A percentile compares a stretch with the other conserved stretches of the same genome.
Conservation (phyloP, 345 rosid species). For the Erysimum cheiranthoides region DNA sequence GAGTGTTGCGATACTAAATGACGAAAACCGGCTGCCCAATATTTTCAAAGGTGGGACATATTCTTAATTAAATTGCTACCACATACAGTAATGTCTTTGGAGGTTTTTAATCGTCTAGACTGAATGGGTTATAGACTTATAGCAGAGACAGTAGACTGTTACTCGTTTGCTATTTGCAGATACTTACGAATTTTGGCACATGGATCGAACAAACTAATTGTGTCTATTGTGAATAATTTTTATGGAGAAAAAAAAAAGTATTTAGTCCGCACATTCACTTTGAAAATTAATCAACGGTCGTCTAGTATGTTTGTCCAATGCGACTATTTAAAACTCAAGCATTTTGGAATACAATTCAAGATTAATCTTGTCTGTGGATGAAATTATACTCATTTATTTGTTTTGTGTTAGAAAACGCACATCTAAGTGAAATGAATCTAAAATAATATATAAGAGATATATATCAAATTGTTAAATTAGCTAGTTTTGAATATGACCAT, state of each 20-base stretch:
- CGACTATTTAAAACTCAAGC: not conserved
- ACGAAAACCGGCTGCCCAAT: not conserved
- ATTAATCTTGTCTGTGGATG: too few species aligned
- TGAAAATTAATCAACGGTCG: not conserved
- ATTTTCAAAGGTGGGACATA: not conserved
- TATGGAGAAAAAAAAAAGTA: not conserved
- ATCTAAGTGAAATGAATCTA: not conserved
- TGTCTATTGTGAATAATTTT: not conserved
- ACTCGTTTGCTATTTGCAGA: not conserved
- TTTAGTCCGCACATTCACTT: not conserved
- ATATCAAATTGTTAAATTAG: too few species aligned
- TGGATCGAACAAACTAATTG: not conserved
- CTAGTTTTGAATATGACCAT: too few species aligned
- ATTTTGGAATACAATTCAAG: too few species aligned
- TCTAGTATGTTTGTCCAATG: not conserved
- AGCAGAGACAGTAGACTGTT: not conserved
- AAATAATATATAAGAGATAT: too few species aligned
- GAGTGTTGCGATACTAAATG: conserved; percentile 11
- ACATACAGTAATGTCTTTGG: not conserved
- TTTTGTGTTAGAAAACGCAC: not conserved
- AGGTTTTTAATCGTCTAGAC: not conserved
- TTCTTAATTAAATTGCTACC: not conserved
- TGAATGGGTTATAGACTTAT: not conserved
- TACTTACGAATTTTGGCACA: not conserved
- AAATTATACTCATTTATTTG: too few species aligned